These are phyloP conservation scores for Ogataea pini DNA, from an alignment of 805 yeast genomes.

Conservation along the genomic window DNA sequence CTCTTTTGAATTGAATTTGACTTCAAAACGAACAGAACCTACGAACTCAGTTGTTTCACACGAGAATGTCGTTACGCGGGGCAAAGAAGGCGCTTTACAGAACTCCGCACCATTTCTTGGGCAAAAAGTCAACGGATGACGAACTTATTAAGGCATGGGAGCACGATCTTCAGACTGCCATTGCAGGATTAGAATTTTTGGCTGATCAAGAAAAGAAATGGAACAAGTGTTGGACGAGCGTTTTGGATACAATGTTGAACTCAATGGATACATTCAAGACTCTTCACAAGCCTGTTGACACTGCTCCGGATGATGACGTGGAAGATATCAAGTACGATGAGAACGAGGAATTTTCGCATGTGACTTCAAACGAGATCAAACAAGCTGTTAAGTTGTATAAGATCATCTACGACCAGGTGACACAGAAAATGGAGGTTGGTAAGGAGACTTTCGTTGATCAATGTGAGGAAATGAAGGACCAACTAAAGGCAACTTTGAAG, in stretches of 20 bases:
- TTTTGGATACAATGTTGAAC: constrained; percentile 38
- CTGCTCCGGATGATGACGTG: constrained; percentile 14
- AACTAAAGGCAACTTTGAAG: constrained; percentile 40
- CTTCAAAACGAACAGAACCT: background rate
- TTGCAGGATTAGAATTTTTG: constrained; percentile 46
- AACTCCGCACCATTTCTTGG: constrained; percentile 40
- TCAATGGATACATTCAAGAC: constrained; percentile 35
- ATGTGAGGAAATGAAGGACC: constrained; percentile 41
- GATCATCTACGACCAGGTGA: constrained; percentile 27
- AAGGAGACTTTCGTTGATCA: constrained; percentile 36
- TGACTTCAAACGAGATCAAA: constrained; percentile 32
- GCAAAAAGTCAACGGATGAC: constrained; percentile 39
- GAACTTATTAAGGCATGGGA: constrained; percentile 43
- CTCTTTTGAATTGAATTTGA: too few species aligned
- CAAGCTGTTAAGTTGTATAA: constrained; percentile 31
- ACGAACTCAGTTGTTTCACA: constrained; percentile 7
- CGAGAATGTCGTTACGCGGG: constrained; percentile 38
- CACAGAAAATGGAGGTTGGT: constrained; percentile 22
- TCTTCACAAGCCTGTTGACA: constrained; percentile 39
- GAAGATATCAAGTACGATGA: constrained; percentile 22
- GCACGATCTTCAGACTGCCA: constrained; percentile 42
- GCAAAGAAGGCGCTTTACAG: constrained; percentile 38
- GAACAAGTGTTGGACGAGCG: constrained; percentile 27
- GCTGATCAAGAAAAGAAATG: constrained; percentile 33
- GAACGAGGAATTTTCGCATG: constrained; percentile 31